phyloP scores from a whole-genome alignment of 2,329 filamentous ascomycete species.

The Cytospora chrysosperma region DNA sequence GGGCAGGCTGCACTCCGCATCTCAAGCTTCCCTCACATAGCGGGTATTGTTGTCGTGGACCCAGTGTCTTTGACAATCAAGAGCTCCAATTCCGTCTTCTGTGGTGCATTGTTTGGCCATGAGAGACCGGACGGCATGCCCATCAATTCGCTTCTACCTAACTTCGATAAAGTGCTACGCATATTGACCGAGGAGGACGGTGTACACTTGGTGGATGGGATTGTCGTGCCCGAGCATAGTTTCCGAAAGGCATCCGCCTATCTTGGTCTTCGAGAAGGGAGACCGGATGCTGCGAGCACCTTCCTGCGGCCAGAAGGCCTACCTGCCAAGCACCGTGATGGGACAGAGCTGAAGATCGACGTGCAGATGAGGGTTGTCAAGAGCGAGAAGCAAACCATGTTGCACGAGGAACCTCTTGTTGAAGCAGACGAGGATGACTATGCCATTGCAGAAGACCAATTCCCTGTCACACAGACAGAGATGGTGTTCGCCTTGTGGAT shows the following conservation, averaged over 20 bases:
- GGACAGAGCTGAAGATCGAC: constrained; percentile 88
- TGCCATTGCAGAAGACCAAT: constrained; percentile 41
- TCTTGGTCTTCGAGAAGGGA: constrained; percentile 78
- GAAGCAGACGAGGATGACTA: constrained; percentile 58
- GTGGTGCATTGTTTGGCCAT: constrained; percentile 86
- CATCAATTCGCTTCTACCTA: constrained; percentile 79
- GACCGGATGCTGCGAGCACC: constrained; percentile 71
- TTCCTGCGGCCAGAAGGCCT: constrained; percentile 85
- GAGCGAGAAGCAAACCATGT: constrained; percentile 68
- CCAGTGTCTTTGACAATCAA: constrained; percentile 75
- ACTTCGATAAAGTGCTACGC: constrained; percentile 79
- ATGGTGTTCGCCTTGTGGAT: constrained; percentile 96
- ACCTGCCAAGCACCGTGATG: constrained; percentile 83
- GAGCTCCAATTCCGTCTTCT: constrained; percentile 94
- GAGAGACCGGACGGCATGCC: constrained; percentile 77
- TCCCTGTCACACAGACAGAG: constrained; percentile 61
- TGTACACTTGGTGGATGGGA: constrained; percentile 81
- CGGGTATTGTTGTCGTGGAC: constrained; percentile 91
- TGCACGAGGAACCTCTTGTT: constrained; percentile 63
- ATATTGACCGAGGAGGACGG: constrained; percentile 86
- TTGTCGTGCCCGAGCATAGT: constrained; percentile 93
- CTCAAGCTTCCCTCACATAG: constrained; percentile 95
- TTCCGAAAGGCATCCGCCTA: constrained; percentile 87
- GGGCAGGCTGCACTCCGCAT: constrained; percentile 73
- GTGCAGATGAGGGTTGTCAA: constrained; percentile 96